Evolutionary conservation across 257 asterid species (phyloP), one percentile per base, ranked within the genome.

Genomic region (Jasminum sambac): DNA sequence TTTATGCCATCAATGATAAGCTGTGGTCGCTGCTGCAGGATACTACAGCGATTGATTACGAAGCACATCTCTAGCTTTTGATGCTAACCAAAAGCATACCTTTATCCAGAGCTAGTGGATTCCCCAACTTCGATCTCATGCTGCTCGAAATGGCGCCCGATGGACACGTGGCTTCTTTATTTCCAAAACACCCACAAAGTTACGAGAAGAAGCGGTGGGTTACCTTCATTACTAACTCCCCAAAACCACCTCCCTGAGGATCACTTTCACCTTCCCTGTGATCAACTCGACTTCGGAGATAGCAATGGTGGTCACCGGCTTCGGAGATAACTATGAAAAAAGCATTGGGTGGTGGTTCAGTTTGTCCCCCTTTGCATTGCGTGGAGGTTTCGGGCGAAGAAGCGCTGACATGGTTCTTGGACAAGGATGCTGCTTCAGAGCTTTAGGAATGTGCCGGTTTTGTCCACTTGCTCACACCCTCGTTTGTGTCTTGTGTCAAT

Each of bases 201-300:
- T 64, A 62, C 1, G 92, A 87, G 83, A 79, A 77, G 67, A 80
- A 83, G 65, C 81, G 77, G 0, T 83, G 91, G 89, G 95, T 87
- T 34, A 90, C 90, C n/a, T 87, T 72, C 77, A 85, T 89, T 52
- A 86, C 82, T 0, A 90, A 89, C 65, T 84, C 96, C 0, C 96
- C 95, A 40, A 85, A 87, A 57, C 89, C 96, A 14, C 96, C 96
- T 9, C 96, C 89, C 86, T 86, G 61, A 76, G 96, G 68, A 87
- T 87, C 80, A 90, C 96, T 12, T 87, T 87, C 78, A 90, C 92
- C 0, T 74, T 87, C 25, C 90, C 92, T 0, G 89, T 90, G 40
- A 85, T 89, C 62, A 86, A 86, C 68, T 83, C 92, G 0, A 79
- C 95, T 4, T 72, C 87, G 11, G 85, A 84, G 40, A 87, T 84